Base-by-base conservation (phyloP, 306 rosid species). In the Coriaria nepalensis region DNA sequence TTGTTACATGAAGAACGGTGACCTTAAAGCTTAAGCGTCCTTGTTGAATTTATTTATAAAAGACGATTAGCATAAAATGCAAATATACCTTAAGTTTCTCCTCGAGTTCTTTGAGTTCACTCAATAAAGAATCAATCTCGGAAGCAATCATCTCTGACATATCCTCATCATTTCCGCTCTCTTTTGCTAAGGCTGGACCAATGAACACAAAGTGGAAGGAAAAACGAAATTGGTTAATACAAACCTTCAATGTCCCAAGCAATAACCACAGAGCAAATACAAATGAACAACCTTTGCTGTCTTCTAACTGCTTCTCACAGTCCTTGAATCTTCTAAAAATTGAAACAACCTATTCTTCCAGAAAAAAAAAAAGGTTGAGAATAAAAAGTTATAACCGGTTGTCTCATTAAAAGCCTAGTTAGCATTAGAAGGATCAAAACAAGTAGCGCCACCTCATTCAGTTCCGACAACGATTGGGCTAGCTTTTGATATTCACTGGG, bases 391-490 rank as follows among this genome's bases (percentile, higher is more conserved):
- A 20, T 20, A 20, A 20, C 29, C 29, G 29, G 29, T 20, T 20
- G 29, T 20, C 29, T 3, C 29, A 20, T 20, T 20, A 20, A 20
- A 20, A 20, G 29, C 29, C 29, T 20, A 3, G 29, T 20, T 20
- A 20, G 45, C 64, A 35, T 4, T 15, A 53, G 4, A 57, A 49
- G 33, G 49, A 52, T 4, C 29, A 33, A 57, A 56, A 13, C 11
- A 60, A 40, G n/a, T 10, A 13, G 47, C 14, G 41, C 49, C 54
- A 90, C 98, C 92, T 62, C 87, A 10, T 85, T 85, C 8, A 90
- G 98, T 46, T 90, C 98, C 1, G 94, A 33, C 64, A 90, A 67
- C 3, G 98, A 90, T 40, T 90, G 98, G n/a, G 98, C 98, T 49
- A 90, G 57, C 62, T 80, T 90, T 74, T 90, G 95, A 70, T 90